These are phyloP conservation scores for Rhinocladiella similis DNA, from an alignment of 2,329 filamentous ascomycete genomes.

Conservation along the genomic window DNA sequence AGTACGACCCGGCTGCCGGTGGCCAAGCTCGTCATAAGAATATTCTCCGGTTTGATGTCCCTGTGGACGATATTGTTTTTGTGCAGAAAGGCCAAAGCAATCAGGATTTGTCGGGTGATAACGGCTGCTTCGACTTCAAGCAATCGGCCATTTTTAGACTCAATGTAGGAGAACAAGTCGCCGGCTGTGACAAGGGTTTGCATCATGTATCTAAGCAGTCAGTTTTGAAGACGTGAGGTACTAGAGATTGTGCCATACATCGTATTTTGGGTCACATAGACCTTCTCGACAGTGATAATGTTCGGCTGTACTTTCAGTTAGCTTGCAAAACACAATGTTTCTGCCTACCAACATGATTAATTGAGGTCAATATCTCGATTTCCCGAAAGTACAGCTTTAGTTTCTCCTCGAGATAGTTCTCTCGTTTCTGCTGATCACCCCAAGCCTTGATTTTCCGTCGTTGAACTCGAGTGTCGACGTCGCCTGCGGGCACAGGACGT, in stretches of 20 bases:
- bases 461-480: conserved; percentile 19
- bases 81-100: conserved; percentile 61
- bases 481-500: conserved; percentile 25
- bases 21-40: conserved; percentile 57
- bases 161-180: conserved; percentile 61
- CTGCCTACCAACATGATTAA: conserved; percentile 50
- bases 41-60: conserved; percentile 65
- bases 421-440: conserved; percentile 24
- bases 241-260: conserved; percentile 39
- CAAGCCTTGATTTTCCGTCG: conserved; percentile 23
- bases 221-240: background rate
- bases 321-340: background rate
- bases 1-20: conserved; percentile 56
- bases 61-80: conserved; percentile 57
- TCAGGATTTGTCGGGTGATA: conserved; percentile 56
- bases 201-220: conserved; percentile 55
- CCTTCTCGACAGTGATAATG: conserved; percentile 58
- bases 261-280: conserved; percentile 53
- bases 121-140: conserved; percentile 53
- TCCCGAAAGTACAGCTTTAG: conserved; percentile 40
- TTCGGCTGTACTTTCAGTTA: conserved; percentile 49
- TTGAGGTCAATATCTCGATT: conserved; percentile 48
- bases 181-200: conserved; percentile 61
- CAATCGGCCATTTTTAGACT: conserved; percentile 50
- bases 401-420: conserved; percentile 32